phyloP scores from a whole-genome alignment of 345 rosid species.

The Syzygium aromaticum region DNA sequence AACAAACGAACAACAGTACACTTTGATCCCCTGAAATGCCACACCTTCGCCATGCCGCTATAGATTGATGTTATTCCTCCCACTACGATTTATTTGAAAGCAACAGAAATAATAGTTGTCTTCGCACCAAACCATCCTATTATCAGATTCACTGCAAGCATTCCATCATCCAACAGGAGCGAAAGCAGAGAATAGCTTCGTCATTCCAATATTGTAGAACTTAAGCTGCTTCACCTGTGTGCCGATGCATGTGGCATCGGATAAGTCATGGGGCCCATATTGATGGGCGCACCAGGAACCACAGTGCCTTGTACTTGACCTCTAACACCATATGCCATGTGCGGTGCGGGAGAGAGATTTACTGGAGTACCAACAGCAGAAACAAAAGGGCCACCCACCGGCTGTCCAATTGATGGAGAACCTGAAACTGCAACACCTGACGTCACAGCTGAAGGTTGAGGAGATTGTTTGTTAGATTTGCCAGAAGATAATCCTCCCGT shows the following conservation, averaged over 20 bases:
- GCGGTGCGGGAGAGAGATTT: neutral
- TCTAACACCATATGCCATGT: neutral
- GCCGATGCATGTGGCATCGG: neutral
- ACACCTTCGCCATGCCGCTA: neutral
- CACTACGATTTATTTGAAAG: neutral
- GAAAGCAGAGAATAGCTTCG: neutral
- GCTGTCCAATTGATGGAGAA: constrained; percentile 3
- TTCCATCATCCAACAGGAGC: neutral
- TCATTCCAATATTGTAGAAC: neutral
- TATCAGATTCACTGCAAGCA: neutral
- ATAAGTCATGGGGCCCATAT: neutral
- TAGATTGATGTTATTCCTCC: neutral
- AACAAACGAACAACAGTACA: neutral
- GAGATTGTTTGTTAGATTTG: constrained; percentile 1
- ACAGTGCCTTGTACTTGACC: constrained; percentile 1
- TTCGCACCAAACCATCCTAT: neutral
- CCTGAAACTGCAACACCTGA: constrained; percentile 3
- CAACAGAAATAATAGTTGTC: neutral
- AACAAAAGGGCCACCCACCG: constrained; percentile 1
- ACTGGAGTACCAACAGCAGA: constrained; percentile 14
- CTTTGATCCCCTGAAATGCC: neutral
- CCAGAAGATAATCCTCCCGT: constrained; percentile 3
- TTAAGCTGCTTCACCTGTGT: neutral
- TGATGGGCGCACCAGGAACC: neutral
- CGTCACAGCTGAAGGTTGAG: neutral